phyloP scores from a whole-genome alignment of 2,329 filamentous ascomycete species.

The Coleophoma cylindrospora region DNA sequence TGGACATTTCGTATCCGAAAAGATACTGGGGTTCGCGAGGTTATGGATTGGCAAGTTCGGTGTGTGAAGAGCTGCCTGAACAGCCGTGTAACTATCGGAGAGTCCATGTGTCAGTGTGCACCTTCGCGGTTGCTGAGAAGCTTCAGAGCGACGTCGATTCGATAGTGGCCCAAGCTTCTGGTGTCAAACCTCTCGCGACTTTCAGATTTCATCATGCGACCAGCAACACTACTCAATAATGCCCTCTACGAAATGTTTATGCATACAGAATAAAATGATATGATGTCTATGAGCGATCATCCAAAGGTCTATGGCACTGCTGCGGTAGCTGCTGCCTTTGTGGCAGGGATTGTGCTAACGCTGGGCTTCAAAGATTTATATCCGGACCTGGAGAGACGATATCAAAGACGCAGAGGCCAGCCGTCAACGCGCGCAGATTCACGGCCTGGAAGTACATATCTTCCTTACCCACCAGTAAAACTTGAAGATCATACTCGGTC shows the following conservation, averaged over 20 bases:
- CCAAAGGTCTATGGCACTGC: conserved; percentile 58
- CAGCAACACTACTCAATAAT: too few relatives aligned
- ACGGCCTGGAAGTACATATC: conserved; percentile 21
- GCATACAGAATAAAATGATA: conserved; percentile 8
- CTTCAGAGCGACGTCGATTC: conserved; percentile 7
- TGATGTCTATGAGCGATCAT: conserved; percentile 57
- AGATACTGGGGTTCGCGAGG: conserved; percentile 29
- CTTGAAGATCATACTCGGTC: conserved; percentile 51
- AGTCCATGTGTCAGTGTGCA: conserved; percentile 61
- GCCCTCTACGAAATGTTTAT: too few relatives aligned
- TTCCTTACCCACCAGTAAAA: conserved; percentile 34
- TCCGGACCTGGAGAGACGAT: conserved; percentile 64
- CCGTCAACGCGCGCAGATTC: conserved; percentile 13
- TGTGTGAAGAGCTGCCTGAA: conserved; percentile 84
- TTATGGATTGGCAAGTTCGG: conserved; percentile 54
- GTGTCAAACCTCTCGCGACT: not conserved
- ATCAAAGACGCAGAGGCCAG: conserved; percentile 39
- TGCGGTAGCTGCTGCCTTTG: conserved; percentile 67
- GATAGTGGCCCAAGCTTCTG: conserved; percentile 32
- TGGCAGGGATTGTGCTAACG: conserved; percentile 71
- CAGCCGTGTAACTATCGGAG: conserved; percentile 68
- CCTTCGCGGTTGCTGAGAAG: conserved; percentile 5
- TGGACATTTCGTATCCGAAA: conserved; percentile 31
- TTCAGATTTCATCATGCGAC: too few relatives aligned
- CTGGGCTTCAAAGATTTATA: conserved; percentile 77